These are phyloP conservation scores for Myriosclerotinia curreyana DNA, from an alignment of 2,329 filamentous ascomycete species.

Conservation along the genomic window DNA sequence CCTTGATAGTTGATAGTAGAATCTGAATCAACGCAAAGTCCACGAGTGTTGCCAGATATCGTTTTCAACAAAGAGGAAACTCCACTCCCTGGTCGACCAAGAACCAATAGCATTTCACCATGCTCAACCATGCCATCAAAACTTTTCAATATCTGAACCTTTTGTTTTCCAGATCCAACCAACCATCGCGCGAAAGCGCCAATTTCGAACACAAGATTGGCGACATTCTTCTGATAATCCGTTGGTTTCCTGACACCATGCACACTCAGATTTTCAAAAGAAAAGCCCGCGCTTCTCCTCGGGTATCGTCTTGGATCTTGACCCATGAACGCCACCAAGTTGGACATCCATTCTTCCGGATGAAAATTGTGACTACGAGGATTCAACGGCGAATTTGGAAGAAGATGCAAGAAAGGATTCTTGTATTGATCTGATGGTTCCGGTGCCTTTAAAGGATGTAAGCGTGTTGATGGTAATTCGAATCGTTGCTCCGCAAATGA, in stretches of 20 bases:
- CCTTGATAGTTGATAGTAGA: constrained; percentile 62
- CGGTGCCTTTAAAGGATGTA: neutral
- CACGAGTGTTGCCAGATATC: constrained; percentile 52
- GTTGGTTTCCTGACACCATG: constrained; percentile 65
- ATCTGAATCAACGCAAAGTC: constrained; percentile 50
- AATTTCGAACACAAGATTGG: constrained; percentile 55
- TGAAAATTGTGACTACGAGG: constrained; percentile 51
- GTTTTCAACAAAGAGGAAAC: constrained; percentile 63
- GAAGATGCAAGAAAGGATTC: constrained; percentile 24
- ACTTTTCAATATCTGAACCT: constrained; percentile 52
- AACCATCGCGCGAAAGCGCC: constrained; percentile 46
- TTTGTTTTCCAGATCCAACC: constrained; percentile 53
- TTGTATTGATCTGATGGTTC: constrained; percentile 5
- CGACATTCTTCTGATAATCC: constrained; percentile 67
- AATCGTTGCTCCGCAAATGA: constrained; percentile 12
- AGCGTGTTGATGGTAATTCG: constrained; percentile 1
- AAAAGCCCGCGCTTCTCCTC: constrained; percentile 57
- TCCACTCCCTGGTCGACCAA: constrained; percentile 60
- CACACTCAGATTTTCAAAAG: constrained; percentile 65
- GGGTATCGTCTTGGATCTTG: constrained; percentile 44
- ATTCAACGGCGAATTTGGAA: constrained; percentile 42
- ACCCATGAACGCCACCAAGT: constrained; percentile 36
- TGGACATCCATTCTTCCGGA: constrained; percentile 49
- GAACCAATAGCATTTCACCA: constrained; percentile 65
- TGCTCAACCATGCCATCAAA: constrained; percentile 61